These are phyloP conservation scores for Plasmodium vivax DNA, from an alignment of 169 alveolate species.

Conservation along the genomic window DNA sequence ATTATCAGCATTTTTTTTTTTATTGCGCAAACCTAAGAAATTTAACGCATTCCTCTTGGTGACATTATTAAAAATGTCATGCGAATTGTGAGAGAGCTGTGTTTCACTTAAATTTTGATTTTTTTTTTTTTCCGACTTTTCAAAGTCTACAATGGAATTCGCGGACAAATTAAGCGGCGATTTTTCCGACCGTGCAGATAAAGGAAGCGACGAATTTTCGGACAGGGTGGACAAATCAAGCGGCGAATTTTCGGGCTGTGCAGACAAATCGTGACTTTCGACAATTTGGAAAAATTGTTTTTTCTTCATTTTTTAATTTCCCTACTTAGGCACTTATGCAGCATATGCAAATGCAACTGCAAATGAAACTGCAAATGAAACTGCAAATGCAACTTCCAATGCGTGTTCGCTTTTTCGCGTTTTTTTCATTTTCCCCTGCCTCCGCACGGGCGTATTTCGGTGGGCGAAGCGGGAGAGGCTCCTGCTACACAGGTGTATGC, in stretches of 20 bases:
- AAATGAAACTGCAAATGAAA: not conserved
- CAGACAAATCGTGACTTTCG: constrained; percentile 26
- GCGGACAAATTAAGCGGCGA: not conserved
- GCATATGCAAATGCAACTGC: not conserved
- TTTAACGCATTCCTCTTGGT: constrained; percentile 61
- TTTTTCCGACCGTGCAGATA: not conserved
- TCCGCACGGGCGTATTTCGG: not conserved
- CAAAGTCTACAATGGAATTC: constrained; percentile 23
- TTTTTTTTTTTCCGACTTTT: constrained; percentile 15
- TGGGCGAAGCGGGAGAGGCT: not conserved
- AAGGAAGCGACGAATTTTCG: not conserved
- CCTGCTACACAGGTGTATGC: not conserved
- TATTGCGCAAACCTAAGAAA: constrained; percentile 52
- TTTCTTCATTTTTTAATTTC: constrained; percentile 57
- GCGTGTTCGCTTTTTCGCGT: not conserved
- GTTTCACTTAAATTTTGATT: constrained; percentile 5
- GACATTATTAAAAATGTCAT: constrained; percentile 12
- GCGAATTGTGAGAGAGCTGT: not conserved
- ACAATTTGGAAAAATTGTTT: constrained; percentile 57
- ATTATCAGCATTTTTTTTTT: constrained; percentile 16
- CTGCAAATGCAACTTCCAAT: too few relatives aligned
- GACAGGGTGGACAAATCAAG: not conserved
- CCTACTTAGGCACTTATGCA: not conserved
- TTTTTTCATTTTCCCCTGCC: not conserved
- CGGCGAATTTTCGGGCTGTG: constrained; percentile 10